phyloP scores from a whole-genome alignment of 1,284 basidiomycete genomes.

The Ganoderma lingzhi region DNA sequence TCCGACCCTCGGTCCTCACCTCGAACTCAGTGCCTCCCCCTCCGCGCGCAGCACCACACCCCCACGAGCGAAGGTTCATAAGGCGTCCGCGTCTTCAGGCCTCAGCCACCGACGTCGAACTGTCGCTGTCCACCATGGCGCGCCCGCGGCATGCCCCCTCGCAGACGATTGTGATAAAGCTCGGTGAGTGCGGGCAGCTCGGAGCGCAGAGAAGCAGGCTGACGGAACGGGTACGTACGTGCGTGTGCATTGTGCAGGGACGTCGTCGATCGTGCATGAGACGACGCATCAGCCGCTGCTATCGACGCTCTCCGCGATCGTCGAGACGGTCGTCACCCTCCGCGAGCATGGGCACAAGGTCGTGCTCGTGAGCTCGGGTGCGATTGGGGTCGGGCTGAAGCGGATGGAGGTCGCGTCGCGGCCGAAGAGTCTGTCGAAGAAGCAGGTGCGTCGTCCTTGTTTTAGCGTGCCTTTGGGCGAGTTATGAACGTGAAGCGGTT shows the following conservation, averaged over 20 bases:
- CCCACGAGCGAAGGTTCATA: background rate
- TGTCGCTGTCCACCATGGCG: conserved; percentile 34
- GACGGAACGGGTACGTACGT: conserved; percentile 14
- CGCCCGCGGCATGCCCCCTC: conserved; percentile 45
- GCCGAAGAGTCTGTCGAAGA: conserved; percentile 88
- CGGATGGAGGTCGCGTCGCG: conserved; percentile 87
- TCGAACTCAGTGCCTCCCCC: background rate
- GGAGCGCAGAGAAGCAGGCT: background rate
- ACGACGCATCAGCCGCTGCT: conserved; percentile 90
- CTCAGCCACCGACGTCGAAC: too few relatives aligned
- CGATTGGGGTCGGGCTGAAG: conserved; percentile 94
- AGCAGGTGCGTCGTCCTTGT: conserved; percentile 67
- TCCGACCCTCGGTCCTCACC: conserved; percentile 9
- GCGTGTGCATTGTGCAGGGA: conserved; percentile 59
- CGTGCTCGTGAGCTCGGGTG: conserved; percentile 95
- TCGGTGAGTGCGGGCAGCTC: conserved; percentile 58
- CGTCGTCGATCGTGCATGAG: conserved; percentile 94
- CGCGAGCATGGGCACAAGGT: conserved; percentile 89
- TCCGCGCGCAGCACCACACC: background rate
- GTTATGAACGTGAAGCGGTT: conserved; percentile 24
- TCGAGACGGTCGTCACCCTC: conserved; percentile 89
- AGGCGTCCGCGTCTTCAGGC: too few relatives aligned
- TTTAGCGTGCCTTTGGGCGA: background rate
- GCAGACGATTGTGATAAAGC: conserved; percentile 86
- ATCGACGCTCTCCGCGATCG: conserved; percentile 89